These are phyloP conservation scores for Hydnomerulius pinastri DNA, from an alignment of 768 basidiomycete genomes.

Conservation along the genomic window DNA sequence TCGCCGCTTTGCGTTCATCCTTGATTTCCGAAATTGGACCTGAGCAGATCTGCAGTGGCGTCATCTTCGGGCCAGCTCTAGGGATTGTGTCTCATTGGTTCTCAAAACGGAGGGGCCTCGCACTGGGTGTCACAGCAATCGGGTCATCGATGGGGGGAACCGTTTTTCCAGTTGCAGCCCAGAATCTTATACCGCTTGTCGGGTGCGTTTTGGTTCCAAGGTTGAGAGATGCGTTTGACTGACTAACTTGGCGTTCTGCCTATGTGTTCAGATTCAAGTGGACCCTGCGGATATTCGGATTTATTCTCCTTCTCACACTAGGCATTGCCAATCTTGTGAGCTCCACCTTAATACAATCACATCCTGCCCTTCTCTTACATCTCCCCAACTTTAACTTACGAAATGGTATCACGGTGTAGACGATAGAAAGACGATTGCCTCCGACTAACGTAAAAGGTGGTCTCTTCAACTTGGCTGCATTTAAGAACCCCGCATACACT, in stretches of 20 bases:
- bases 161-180: slow-evolving; percentile 61
- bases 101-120: slow-evolving; percentile 53
- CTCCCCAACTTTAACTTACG: background rate
- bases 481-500: slow-evolving; percentile 48
- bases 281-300: slow-evolving; percentile 73
- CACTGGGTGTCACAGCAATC: slow-evolving; percentile 61
- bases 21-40: background rate
- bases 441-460: slow-evolving; percentile 56
- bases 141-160: slow-evolving; percentile 74
- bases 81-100: slow-evolving; percentile 76
- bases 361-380: background rate
- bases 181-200: slow-evolving; percentile 52
- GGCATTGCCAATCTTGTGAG: slow-evolving; percentile 55
- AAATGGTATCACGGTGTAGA: slow-evolving; percentile 12
- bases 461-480: slow-evolving; percentile 54
- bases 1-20: background rate
- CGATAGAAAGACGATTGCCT: slow-evolving; percentile 50
- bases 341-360: background rate
- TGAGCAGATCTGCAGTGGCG: slow-evolving; percentile 44
- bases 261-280: slow-evolving; percentile 61
- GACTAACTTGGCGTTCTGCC: background rate
- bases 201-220: slow-evolving; percentile 44
- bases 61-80: slow-evolving; percentile 62
- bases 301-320: slow-evolving; percentile 56
- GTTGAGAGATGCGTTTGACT: too few relatives aligned